Evolutionary conservation across 108 stramenopile species (phyloP).

Genomic region (Fragilaria radians): DNA sequence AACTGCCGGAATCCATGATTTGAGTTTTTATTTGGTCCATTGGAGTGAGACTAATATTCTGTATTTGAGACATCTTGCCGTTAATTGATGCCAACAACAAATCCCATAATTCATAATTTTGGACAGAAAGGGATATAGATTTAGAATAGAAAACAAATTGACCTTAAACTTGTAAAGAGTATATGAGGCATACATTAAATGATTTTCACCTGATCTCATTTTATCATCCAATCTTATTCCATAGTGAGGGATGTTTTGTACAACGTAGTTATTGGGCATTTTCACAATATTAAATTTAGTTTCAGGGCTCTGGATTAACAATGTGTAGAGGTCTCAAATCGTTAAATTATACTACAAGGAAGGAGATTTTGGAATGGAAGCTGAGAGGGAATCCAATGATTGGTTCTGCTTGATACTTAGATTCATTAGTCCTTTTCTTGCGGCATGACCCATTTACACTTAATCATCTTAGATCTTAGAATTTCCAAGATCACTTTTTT

Average conservation of each 20-base stretch:
- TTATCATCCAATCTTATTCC: slow-evolving; percentile 35
- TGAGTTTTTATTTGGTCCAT: too few species aligned
- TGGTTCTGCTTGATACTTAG: slow-evolving; percentile 5
- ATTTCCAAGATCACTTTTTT: too few species aligned
- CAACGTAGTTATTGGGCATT: slow-evolving; percentile 8
- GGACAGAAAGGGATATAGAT: background rate
- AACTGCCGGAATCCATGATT: too few species aligned
- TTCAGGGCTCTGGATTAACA: background rate
- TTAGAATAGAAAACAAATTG: too few species aligned
- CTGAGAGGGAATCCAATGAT: slow-evolving; percentile 24
- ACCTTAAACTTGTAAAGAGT: too few species aligned
- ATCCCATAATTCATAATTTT: background rate
- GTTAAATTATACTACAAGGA: slow-evolving; percentile 55
- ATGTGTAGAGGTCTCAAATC: slow-evolving; percentile 6
- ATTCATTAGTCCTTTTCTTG: too few species aligned
- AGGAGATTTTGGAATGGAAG: slow-evolving; percentile 48
- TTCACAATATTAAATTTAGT: background rate
- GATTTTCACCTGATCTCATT: slow-evolving; percentile 26
- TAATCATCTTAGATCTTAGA: too few species aligned
- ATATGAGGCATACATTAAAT: background rate
- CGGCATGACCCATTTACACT: too few species aligned
- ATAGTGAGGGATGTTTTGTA: slow-evolving; percentile 27
- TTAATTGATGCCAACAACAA: background rate
- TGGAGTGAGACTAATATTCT: background rate
- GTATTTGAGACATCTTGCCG: background rate